These are phyloP conservation scores for Podila clonocystis DNA, from an alignment of 192 early-diverging fungal genomes.

Conservation along the genomic window DNA sequence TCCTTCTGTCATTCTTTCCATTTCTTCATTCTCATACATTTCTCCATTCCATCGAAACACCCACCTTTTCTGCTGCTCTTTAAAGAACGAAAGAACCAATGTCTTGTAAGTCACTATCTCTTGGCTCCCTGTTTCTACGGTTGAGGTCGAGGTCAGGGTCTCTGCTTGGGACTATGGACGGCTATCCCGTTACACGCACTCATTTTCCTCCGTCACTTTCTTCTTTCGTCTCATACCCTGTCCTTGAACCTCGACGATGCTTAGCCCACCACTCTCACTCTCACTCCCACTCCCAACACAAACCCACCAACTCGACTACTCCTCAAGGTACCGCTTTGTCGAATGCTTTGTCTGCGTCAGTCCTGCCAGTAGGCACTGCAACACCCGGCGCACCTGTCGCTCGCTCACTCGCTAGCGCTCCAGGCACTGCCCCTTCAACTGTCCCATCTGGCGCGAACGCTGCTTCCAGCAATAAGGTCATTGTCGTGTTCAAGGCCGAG, in stretches of 20 bases:
- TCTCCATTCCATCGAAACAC: background rate
- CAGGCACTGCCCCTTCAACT: slow-evolving; percentile 9
- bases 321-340: background rate
- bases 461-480: slow-evolving; percentile 23
- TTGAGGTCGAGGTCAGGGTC: background rate
- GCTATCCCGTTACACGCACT: background rate
- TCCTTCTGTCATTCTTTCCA: background rate
- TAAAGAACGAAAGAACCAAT: background rate
- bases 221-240: background rate
- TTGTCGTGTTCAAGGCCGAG: slow-evolving; percentile 65
- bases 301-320: background rate
- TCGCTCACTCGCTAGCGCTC: background rate
- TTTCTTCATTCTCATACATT: background rate
- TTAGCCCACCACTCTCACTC: background rate
- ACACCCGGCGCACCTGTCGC: slow-evolving; percentile 13
- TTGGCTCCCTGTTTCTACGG: background rate
- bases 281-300: background rate
- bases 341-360: slow-evolving; percentile 13
- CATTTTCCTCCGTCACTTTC: background rate
- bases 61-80: background rate
- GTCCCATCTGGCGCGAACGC: background rate
- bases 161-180: background rate
- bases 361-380: slow-evolving; percentile 23
- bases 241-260: background rate
- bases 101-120: background rate